Evolutionary conservation across 1,284 basidiomycete genomes (phyloP).

Genomic region (Cryptococcus jaspeensis): DNA sequence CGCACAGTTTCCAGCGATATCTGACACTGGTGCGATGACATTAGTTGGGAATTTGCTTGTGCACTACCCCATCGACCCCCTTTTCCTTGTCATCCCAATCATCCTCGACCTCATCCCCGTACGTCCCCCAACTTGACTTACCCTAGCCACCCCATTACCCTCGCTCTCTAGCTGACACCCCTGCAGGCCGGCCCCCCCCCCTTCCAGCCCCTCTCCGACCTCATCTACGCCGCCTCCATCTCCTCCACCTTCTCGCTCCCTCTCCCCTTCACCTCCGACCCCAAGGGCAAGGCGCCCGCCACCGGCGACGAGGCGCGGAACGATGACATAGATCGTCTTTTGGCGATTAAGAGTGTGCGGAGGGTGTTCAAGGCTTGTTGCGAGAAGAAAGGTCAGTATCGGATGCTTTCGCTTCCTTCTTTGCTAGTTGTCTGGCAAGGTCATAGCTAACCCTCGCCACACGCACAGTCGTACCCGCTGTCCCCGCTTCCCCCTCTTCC

Average conservation of each 20-base stretch:
- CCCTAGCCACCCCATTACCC: neutral
- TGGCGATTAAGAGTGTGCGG: constrained; percentile 25
- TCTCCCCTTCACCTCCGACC: constrained; percentile 29
- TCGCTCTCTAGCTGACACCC: neutral
- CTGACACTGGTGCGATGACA: constrained; percentile 4
- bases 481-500: constrained; percentile 29
- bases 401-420: neutral
- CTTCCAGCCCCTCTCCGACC: constrained; percentile 43
- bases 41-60: constrained; percentile 40
- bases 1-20: neutral
- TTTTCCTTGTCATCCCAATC: constrained; percentile 44
- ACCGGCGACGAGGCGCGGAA: constrained; percentile 17
- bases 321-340: constrained; percentile 30
- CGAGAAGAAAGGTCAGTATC: constrained; percentile 39
- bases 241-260: constrained; percentile 22
- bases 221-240: constrained; percentile 29
- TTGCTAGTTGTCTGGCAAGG: no score
- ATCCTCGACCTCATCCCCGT: constrained; percentile 33
- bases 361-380: constrained; percentile 41
- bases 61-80: constrained; percentile 41
- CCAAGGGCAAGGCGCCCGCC: constrained; percentile 4
- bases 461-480: constrained; percentile 24
- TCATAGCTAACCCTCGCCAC: neutral
- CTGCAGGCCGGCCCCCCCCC: constrained; percentile 4
- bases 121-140: constrained; percentile 11